These are phyloP conservation scores for Lablab purpureus DNA, from an alignment of 306 rosid species.

Conservation along the genomic window DNA sequence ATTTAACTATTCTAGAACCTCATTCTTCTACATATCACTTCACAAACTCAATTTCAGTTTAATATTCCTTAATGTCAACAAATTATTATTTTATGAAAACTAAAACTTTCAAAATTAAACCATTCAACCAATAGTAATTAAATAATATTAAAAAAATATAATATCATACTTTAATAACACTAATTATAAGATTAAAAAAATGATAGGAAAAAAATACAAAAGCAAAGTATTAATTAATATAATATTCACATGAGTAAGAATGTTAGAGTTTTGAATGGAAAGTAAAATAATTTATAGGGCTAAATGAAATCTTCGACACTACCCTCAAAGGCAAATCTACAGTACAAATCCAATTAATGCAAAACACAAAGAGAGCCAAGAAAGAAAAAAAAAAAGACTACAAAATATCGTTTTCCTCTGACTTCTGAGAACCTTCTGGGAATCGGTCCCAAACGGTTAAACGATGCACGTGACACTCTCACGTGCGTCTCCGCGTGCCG, in stretches of 20 bases:
- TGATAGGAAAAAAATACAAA: too few relatives aligned
- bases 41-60: neutral
- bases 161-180: too few relatives aligned
- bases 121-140: too few relatives aligned
- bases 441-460: conserved; percentile 57
- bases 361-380: neutral
- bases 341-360: conserved; percentile 22
- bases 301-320: conserved; percentile 13
- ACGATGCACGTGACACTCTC: conserved; percentile 60
- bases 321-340: conserved; percentile 32
- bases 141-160: too few relatives aligned
- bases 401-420: conserved; percentile 36
- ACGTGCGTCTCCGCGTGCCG: conserved; percentile 58
- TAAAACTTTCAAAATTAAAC: too few relatives aligned
- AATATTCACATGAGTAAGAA: conserved; percentile 19
- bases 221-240: neutral
- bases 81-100: too few relatives aligned
- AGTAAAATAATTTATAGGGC: conserved; percentile 3
- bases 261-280: neutral
- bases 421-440: conserved; percentile 67
- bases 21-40: neutral
- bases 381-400: conserved; percentile 8
- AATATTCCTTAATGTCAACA: too few relatives aligned
- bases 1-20: neutral
- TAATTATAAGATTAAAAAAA: too few relatives aligned